phyloP scores from a whole-genome alignment of 2,329 filamentous ascomycete species.

The Calonectria montana region DNA sequence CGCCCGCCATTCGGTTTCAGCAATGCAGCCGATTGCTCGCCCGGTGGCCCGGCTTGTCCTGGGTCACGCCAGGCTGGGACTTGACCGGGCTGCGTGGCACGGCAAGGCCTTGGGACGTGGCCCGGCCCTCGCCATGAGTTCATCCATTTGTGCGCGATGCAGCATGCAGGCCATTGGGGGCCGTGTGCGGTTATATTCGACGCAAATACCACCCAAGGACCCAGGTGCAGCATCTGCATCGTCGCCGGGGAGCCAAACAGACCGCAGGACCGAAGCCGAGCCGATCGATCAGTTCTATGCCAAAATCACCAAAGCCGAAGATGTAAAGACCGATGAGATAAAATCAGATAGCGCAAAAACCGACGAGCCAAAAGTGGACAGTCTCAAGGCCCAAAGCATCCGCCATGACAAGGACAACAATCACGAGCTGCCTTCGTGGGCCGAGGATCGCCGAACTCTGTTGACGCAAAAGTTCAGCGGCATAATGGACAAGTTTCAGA shows the following conservation, averaged over 20 bases:
- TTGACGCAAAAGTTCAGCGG: conserved; percentile 49
- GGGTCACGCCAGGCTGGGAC: conserved; percentile 42
- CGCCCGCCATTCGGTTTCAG: conserved; percentile 26
- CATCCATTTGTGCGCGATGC: conserved; percentile 37
- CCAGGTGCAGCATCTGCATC: conserved; percentile 22
- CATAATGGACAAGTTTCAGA: conserved; percentile 90
- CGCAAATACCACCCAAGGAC: conserved; percentile 37
- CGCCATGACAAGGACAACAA: conserved; percentile 21
- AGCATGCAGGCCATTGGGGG: conserved; percentile 35
- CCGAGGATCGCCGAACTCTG: conserved; percentile 47
- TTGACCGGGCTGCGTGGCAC: conserved; percentile 36
- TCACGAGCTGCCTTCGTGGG: conserved; percentile 47
- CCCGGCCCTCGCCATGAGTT: conserved; percentile 22
- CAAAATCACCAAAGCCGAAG: conserved; percentile 16
- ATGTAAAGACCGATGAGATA: not conserved
- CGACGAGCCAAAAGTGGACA: conserved; percentile 7
- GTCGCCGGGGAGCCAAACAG: conserved; percentile 29
- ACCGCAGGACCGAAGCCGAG: conserved; percentile 28
- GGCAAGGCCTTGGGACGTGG: conserved; percentile 29
- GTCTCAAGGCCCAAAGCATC: conserved; percentile 10
- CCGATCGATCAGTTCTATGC: conserved; percentile 34
- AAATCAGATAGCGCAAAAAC: not conserved
- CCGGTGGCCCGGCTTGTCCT: conserved; percentile 45
- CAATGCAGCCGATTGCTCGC: conserved; percentile 51
- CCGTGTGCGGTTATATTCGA: conserved; percentile 42